Conservation (phyloP, 2,329 filamentous ascomycete genomes). For the Cladosporium sp. region DNA sequence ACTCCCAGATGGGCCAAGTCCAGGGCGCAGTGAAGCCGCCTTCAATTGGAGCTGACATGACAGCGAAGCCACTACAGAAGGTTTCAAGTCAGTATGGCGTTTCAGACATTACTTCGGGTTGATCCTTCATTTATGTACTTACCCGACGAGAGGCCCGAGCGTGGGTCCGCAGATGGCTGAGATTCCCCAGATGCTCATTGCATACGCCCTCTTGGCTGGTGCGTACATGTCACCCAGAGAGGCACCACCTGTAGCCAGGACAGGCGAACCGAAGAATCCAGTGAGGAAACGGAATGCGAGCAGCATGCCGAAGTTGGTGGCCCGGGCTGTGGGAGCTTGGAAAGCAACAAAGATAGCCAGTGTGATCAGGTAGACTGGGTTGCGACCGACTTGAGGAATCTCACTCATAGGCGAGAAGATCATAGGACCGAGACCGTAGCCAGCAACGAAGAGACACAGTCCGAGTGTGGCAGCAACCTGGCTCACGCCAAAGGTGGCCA, state of each 20-base stretch:
- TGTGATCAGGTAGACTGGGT: slow-evolving; percentile 50
- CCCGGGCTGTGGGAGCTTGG: slow-evolving; percentile 49
- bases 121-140: background rate
- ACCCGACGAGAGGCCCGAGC: slow-evolving; percentile 42
- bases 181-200: slow-evolving; percentile 42
- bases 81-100: background rate
- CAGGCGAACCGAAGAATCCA: slow-evolving; percentile 51
- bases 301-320: slow-evolving; percentile 54
- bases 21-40: slow-evolving; percentile 31
- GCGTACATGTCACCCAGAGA: slow-evolving; percentile 46
- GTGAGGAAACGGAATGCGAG: slow-evolving; percentile 54
- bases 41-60: slow-evolving; percentile 27
- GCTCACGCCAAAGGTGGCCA: slow-evolving; percentile 47
- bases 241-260: slow-evolving; percentile 48
- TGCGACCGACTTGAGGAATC: slow-evolving; percentile 52
- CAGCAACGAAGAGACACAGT: slow-evolving; percentile 53
- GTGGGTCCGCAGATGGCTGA: slow-evolving; percentile 41
- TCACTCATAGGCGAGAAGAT: slow-evolving; percentile 49
- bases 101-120: background rate
- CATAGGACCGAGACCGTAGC: slow-evolving; percentile 53
- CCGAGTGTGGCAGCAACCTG: slow-evolving; percentile 48
- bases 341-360: slow-evolving; percentile 52
- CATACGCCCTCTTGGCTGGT: slow-evolving; percentile 40
- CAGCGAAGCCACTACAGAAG: slow-evolving; percentile 36
- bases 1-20: slow-evolving; percentile 42